Evolutionary conservation across 2,329 filamentous ascomycete species (phyloP).

Genomic region (Helotiales sp.): DNA sequence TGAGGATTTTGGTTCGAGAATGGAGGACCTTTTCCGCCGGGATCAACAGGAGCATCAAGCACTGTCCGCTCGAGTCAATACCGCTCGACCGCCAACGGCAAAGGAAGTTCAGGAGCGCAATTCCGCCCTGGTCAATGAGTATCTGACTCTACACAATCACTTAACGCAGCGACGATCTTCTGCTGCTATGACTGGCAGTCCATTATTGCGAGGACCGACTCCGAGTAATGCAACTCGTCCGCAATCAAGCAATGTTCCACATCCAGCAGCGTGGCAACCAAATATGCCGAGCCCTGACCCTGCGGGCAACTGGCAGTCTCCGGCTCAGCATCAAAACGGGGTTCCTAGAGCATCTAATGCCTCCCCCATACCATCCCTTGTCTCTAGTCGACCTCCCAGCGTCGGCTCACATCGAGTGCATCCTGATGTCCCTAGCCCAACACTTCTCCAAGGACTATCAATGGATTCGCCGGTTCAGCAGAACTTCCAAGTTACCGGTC

Average conservation of each 20-base stretch:
- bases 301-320: conserved; percentile 21
- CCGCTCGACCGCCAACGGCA: conserved; percentile 35
- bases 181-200: conserved; percentile 8
- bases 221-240: conserved; percentile 22
- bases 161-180: conserved; percentile 23
- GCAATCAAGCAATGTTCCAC: conserved; percentile 4
- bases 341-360: conserved; percentile 7
- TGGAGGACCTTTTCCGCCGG: conserved; percentile 46
- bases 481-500: conserved; percentile 17
- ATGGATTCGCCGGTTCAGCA: conserved; percentile 37
- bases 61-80: conserved; percentile 36
- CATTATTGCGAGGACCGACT: conserved; percentile 19
- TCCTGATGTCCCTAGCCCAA: conserved; percentile 32
- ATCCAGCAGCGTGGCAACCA: conserved; percentile 14
- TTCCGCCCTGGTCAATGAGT: conserved; percentile 28
- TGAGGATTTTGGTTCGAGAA: conserved; percentile 41
- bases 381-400: conserved; percentile 23
- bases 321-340: conserved; percentile 10
- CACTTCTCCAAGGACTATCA: conserved; percentile 33
- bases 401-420: conserved; percentile 22
- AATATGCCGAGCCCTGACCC: conserved; percentile 22
- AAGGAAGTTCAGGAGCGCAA: conserved; percentile 38
- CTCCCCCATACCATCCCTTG: conserved; percentile 24
- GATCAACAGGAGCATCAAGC: conserved; percentile 45
- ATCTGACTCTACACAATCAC: conserved; percentile 28